phyloP scores from a whole-genome alignment of 2,329 filamentous ascomycete genomes.

The Venturia carpophila region DNA sequence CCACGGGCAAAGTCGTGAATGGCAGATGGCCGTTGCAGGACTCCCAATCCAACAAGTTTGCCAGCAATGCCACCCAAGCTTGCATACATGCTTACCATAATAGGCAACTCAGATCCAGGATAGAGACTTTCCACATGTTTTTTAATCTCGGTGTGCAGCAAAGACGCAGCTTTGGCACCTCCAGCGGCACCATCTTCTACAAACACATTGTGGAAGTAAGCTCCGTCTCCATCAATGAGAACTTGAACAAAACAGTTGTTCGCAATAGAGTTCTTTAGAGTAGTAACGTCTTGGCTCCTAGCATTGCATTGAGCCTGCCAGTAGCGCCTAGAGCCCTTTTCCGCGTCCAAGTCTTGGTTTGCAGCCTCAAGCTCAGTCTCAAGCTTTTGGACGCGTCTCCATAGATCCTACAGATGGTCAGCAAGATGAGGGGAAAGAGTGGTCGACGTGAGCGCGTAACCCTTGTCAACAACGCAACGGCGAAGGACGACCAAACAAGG shows the following conservation, averaged over 20 bases:
- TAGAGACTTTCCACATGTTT: constrained; percentile 36
- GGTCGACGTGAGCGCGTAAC: neutral
- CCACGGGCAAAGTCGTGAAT: constrained; percentile 37
- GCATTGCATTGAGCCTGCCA: constrained; percentile 27
- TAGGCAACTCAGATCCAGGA: constrained; percentile 30
- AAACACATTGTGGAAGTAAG: constrained; percentile 39
- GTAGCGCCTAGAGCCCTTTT: constrained; percentile 28
- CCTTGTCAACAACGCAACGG: neutral
- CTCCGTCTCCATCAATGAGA: constrained; percentile 44
- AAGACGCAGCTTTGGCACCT: constrained; percentile 40
- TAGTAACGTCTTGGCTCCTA: constrained; percentile 22
- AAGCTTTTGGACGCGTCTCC: constrained; percentile 26
- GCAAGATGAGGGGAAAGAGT: neutral
- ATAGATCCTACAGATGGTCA: constrained; percentile 24
- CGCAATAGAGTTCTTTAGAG: constrained; percentile 27
- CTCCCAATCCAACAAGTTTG: constrained; percentile 35
- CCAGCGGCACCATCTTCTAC: constrained; percentile 36
- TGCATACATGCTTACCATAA: constrained; percentile 41
- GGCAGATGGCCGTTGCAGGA: constrained; percentile 34
- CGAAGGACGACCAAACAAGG: neutral
- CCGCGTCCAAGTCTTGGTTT: constrained; percentile 28
- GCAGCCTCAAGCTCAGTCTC: constrained; percentile 25
- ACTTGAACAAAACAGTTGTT: constrained; percentile 38
- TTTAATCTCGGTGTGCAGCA: constrained; percentile 35
- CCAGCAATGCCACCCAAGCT: constrained; percentile 40